Evolutionary conservation across 345 rosid genomes (phyloP).

Genomic region (Cardamine resedifolia): DNA sequence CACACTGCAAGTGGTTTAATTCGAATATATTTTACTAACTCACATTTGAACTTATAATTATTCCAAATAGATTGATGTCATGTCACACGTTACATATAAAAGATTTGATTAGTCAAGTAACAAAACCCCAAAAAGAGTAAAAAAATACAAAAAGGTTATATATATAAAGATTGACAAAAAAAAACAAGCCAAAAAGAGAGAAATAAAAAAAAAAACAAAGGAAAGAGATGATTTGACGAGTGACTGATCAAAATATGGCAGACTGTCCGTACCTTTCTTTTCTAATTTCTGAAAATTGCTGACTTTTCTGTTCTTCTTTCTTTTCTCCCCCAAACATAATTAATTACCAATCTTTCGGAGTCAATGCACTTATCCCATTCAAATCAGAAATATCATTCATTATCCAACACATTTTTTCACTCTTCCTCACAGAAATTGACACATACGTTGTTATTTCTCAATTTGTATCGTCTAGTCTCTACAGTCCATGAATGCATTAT

Average conservation of each 20-base stretch:
- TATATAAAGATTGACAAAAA: background rate
- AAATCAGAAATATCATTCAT: conserved; percentile 12
- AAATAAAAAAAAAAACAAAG: background rate
- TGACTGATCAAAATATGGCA: conserved; percentile 41
- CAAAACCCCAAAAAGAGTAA: too few relatives aligned
- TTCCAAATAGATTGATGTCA: background rate
- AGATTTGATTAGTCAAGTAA: background rate
- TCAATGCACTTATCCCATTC: conserved; percentile 29
- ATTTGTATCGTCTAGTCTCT: conserved; percentile 8
- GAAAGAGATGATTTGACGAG: conserved; percentile 40
- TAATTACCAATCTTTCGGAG: conserved; percentile 20
- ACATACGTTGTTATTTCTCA: conserved; percentile 14
- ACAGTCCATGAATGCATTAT: background rate
- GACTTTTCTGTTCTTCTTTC: conserved; percentile 34
- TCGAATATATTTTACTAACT: background rate
- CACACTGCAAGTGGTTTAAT: too few relatives aligned
- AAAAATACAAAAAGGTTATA: background rate
- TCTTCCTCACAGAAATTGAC: conserved; percentile 7
- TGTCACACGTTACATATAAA: background rate
- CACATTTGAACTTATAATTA: background rate
- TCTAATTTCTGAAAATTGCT: conserved; percentile 38
- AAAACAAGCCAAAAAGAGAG: background rate
- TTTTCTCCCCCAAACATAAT: conserved; percentile 18
- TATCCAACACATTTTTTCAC: conserved; percentile 6
- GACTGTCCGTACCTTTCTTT: conserved; percentile 41